Conservation (phyloP, 176 grass and related monocot genomes). For the Bolboschoenus planiculmis region DNA sequence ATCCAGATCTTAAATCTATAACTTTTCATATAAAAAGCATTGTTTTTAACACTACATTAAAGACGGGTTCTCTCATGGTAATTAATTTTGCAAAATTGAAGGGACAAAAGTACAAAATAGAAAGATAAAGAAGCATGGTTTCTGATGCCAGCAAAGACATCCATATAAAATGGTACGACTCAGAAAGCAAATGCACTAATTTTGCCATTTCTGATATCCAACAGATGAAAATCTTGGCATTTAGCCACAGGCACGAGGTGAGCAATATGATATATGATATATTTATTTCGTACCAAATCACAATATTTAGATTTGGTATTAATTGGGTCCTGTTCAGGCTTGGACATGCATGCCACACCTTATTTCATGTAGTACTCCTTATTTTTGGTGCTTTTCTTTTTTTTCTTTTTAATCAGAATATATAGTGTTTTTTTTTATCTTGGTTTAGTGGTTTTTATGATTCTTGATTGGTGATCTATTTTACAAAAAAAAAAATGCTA, state of each 20-base stretch:
- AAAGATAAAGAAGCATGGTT: background rate
- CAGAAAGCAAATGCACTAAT: background rate
- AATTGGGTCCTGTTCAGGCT: background rate
- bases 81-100: too few relatives aligned
- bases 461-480: background rate
- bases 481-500: background rate
- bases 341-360: background rate
- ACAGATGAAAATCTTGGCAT: slow-evolving; percentile 11
- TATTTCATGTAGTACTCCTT: background rate
- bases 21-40: too few relatives aligned
- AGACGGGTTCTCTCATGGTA: too few relatives aligned
- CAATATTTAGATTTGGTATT: slow-evolving; percentile 3
- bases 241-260: background rate
- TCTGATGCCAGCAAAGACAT: background rate
- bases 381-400: background rate
- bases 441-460: background rate
- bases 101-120: background rate
- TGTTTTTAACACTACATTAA: too few relatives aligned
- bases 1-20: too few relatives aligned
- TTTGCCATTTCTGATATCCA: background rate
- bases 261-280: background rate
- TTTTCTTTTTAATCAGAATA: background rate
- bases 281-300: background rate
- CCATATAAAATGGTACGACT: background rate
- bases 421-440: background rate